Evolutionary conservation across 768 basidiomycete species (phyloP), one percentile per base, ranked within the genome.

Genomic region (Crassisporium funariophilum): DNA sequence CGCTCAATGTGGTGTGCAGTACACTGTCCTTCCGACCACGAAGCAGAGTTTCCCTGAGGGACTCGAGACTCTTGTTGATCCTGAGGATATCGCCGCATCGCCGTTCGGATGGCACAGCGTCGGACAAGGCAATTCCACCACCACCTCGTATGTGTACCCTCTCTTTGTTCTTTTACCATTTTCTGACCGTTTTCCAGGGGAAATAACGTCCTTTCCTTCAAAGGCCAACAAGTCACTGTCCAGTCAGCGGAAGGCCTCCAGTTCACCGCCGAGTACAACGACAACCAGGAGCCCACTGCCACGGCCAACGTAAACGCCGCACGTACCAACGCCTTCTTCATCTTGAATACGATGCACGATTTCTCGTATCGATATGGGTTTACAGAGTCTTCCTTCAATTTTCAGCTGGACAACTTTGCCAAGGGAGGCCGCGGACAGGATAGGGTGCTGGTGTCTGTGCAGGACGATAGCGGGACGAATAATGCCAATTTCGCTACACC

Each of bases 261-360:
- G 37, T 79, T 78, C 64, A 60, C 60, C 54, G 75, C 65, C 55
- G 50, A 61, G 1, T 67, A 69, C 39, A 53, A 68, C 57, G 53
- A 67, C 23, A 60, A 15, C 23, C 35, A 47, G 11, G 62, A 63
- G 3, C 81, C 71, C 20, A 76, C 63, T 2, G 70, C 44, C 40
- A 25, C 53, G 1, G 71, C 41, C 40, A 82, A 83, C 61, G 55
- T 77, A 40, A 69, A 79, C 43, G 75, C 81, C 16, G 81, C 80
- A 2, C 67, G 74, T 15, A 73, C 74, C 8, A 78, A 78, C 51
- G 69, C 69, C 8, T 84, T 84, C 68, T 85, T 80, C 63, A 61
- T 82, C 35, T 73, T 76, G 60, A 84, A 84, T 70, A 69, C 70
- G 41, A 68, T 80, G 51, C 82, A 85, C 59, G 82, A 83, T 57